Evolutionary conservation across 176 grass and related monocot genomes (phyloP), one percentile per base, ranked within the genome.

Genomic region (Rhipidocladum racemiflorum): DNA sequence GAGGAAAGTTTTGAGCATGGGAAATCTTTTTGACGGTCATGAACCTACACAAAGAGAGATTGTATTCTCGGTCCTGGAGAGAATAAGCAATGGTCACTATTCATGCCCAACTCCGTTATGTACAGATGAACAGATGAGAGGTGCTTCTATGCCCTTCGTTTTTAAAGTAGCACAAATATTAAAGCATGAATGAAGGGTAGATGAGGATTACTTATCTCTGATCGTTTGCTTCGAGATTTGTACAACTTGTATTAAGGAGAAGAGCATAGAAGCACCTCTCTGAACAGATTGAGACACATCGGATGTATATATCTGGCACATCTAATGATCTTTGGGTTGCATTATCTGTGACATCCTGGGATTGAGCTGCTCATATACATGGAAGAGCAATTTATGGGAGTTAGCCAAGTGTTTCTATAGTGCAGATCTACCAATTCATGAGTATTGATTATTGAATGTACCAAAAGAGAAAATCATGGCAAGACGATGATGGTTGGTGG

Each of bases 1-100:
- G 95, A 91, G 95, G 82, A 95, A 98, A 85, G 92, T 98, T 82
- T 74, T 95, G 90, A 98, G 95, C 87, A 98, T 98, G 95, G 92
- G 95, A 71, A 98, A 98, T 93, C 93, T 95, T 84, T 81, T 98
- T 70, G 95, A 98, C 48, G 92, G 92, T n/a, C 95, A 98, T 38
- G 92, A 98, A 86, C 95, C 95, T 17, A 81, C 89, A 54, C 65
- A 86, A 61, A 93, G 95, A 87, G 95, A 95, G 49, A 92, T 98
- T 30, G 89, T 98, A 70, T 95, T 93, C 82, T 98, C 87, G 3
- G 82, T 95, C 27, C 79, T 86, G 46, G 90, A 98, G 60, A 89
- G 83, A 75, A 69, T 95, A 68, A 91, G 76, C 73, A 91, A 91
- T 16, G 82, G 87, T 57, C 82, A 93, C 65, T 98, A 95, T 83